Conservation (phyloP, 1,139 yeast species). For the Eremothecium sinecaudum region DNA sequence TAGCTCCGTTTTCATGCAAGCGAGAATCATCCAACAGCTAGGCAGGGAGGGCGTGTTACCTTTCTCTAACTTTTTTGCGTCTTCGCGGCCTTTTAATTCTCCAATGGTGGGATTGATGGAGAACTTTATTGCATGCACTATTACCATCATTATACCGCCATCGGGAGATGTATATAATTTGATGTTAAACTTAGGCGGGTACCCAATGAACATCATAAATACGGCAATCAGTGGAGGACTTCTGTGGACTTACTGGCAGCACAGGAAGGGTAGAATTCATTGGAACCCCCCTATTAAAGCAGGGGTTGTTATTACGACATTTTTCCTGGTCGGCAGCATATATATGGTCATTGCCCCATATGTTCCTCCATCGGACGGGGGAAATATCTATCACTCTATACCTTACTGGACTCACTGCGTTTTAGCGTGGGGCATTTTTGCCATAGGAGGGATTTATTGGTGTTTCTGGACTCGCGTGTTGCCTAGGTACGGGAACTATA, state of each 20-base stretch:
- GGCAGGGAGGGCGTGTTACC: constrained; percentile 57
- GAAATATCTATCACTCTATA: constrained; percentile 52
- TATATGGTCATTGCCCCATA: constrained; percentile 73
- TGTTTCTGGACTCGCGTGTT: constrained; percentile 51
- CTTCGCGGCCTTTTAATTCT: constrained; percentile 48
- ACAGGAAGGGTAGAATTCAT: constrained; percentile 40
- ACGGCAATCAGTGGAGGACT: constrained; percentile 62
- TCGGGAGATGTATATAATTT: constrained; percentile 48
- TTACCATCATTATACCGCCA: constrained; percentile 41
- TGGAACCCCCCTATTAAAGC: constrained; percentile 77
- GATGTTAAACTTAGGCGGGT: constrained; percentile 50
- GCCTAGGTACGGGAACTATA: constrained; percentile 54
- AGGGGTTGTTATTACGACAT: constrained; percentile 49
- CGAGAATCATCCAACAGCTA: constrained; percentile 56
- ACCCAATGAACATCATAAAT: constrained; percentile 53
- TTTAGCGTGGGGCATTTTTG: constrained; percentile 71
- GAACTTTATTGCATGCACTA: constrained; percentile 27
- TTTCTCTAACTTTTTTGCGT: constrained; percentile 42
- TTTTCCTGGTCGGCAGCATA: constrained; percentile 58
- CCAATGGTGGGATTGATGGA: constrained; percentile 42
- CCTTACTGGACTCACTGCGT: constrained; percentile 81
- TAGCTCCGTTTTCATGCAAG: constrained; percentile 50
- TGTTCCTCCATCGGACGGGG: constrained; percentile 60
- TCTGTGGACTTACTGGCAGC: constrained; percentile 51
- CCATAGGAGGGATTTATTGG: constrained; percentile 63